A percentile compares a stretch with the other conserved stretches of the same genome.
Conservation (phyloP, 169 alveolate genomes). For the Plasmodium knowlesi region DNA sequence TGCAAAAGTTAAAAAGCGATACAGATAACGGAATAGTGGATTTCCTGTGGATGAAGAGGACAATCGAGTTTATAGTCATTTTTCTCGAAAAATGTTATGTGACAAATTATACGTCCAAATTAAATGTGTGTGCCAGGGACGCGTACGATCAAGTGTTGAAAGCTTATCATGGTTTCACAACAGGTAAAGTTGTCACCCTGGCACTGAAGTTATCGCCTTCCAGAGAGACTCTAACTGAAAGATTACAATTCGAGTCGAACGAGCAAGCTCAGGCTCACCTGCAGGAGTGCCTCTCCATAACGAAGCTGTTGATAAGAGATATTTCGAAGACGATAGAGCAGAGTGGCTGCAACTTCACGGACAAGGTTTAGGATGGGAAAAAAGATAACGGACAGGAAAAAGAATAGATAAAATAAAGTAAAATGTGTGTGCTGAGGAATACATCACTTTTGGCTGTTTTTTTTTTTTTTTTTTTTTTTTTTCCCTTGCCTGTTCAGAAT, state of each 20-base stretch:
- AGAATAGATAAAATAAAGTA: neutral
- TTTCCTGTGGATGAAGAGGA: conserved; percentile 73
- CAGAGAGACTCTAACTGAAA: conserved; percentile 37
- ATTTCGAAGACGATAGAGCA: conserved; percentile 50
- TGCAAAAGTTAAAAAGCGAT: conserved; percentile 57
- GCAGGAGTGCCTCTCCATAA: conserved; percentile 25
- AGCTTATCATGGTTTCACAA: conserved; percentile 54
- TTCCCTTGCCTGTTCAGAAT: neutral
- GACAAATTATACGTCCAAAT: conserved; percentile 25
- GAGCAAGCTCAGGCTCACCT: conserved; percentile 25
- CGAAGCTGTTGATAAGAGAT: conserved; percentile 41
- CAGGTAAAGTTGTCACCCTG: conserved; percentile 49
- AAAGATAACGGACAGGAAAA: neutral
- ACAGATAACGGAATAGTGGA: conserved; percentile 52
- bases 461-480: neutral
- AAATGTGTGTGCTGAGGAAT: neutral
- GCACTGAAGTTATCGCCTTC: conserved; percentile 51
- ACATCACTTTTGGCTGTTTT: neutral
- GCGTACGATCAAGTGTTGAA: conserved; percentile 71
- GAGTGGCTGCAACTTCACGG: conserved; percentile 39
- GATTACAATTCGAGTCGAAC: conserved; percentile 11
- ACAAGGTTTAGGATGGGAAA: conserved; percentile 28
- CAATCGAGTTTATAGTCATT: conserved; percentile 62
- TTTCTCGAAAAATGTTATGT: conserved; percentile 72
- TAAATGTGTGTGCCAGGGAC: conserved; percentile 56